Evolutionary conservation across 441 rosid species (phyloP).

Genomic region (Pelargonium australe): DNA sequence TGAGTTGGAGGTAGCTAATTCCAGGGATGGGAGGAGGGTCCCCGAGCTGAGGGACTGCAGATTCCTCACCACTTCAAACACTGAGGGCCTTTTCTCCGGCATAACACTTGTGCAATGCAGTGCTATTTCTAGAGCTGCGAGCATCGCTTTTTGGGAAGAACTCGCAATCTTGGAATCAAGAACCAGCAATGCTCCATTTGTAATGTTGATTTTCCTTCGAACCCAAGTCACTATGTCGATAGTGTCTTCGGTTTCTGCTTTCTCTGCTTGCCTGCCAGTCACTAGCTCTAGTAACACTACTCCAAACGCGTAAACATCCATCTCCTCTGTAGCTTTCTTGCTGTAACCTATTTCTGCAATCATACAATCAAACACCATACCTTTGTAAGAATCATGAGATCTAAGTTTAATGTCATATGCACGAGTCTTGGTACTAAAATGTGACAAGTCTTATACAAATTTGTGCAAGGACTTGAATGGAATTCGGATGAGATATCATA

Average conservation of each 20-base stretch:
- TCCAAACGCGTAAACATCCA: conserved; percentile 85
- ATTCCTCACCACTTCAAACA: conserved; percentile 56
- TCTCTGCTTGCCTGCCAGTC: conserved; percentile 72
- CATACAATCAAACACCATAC: conserved; percentile 10
- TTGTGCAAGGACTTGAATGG: neutral
- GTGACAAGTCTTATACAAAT: too few species aligned
- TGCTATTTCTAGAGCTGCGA: conserved; percentile 63
- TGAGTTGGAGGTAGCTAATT: conserved; percentile 22
- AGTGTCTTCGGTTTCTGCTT: conserved; percentile 35
- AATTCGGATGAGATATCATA: conserved; percentile 17
- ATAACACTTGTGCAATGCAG: conserved; percentile 60
- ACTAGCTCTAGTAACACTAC: conserved; percentile 76
- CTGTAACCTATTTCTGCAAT: conserved; percentile 60
- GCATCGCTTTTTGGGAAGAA: conserved; percentile 53
- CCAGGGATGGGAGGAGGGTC: conserved; percentile 21
- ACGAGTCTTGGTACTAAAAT: too few species aligned
- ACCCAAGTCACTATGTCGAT: conserved; percentile 80
- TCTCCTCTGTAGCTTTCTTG: conserved; percentile 72
- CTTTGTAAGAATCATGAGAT: too few species aligned
- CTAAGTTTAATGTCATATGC: too few species aligned
- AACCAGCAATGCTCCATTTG: conserved; percentile 57
- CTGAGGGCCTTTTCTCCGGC: conserved; percentile 73
- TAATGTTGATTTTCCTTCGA: conserved; percentile 76
- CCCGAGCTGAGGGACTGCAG: conserved; percentile 44
- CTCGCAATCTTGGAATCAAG: conserved; percentile 59